Conservation (phyloP, 495 filamentous ascomycete species). For the Penicillium malachiteum region DNA sequence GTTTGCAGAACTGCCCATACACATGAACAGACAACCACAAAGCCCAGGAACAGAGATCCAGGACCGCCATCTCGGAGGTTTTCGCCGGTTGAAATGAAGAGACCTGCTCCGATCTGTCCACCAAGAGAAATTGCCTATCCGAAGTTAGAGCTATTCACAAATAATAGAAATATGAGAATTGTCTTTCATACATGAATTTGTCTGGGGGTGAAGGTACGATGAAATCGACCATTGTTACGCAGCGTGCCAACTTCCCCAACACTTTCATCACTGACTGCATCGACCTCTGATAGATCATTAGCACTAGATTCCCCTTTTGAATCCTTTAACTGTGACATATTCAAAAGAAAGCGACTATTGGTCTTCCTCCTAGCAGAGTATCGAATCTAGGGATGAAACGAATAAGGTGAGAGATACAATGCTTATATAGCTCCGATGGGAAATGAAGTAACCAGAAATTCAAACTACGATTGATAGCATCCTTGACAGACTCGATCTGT, state of each 20-base stretch:
- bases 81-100: conserved; percentile 31
- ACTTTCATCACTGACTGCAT: neutral
- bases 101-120: conserved; percentile 26
- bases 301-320: neutral
- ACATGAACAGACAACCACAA: conserved; percentile 25
- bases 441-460: no score
- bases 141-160: neutral
- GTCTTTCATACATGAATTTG: neutral
- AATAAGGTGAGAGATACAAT: no score
- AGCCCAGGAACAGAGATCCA: conserved; percentile 27
- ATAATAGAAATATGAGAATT: no score
- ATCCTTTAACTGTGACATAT: conserved; percentile 1
- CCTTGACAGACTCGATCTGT: no score
- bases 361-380: no score
- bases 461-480: no score
- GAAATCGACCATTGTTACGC: neutral
- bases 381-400: neutral
- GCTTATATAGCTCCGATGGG: no score
- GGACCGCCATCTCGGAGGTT: conserved; percentile 23
- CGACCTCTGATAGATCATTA: neutral
- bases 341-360: no score
- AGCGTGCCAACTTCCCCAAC: neutral
- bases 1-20: conserved; percentile 32
- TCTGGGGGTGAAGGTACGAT: conserved; percentile 2
- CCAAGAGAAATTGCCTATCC: conserved; percentile 31